Base-by-base conservation (phyloP, 345 rosid genomes). In the Moricandia moricandioides region DNA sequence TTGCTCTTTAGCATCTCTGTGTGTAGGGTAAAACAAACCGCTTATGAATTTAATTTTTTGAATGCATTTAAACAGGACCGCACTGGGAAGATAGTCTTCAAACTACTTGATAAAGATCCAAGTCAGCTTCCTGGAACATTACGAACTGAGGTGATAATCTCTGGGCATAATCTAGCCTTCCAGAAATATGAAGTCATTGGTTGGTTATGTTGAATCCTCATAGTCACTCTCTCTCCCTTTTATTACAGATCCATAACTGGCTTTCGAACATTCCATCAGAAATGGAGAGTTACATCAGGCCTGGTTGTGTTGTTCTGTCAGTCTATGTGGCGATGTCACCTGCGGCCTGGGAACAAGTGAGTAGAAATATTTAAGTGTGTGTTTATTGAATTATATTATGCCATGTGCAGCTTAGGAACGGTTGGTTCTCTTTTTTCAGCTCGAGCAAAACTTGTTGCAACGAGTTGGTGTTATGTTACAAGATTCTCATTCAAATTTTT, bases 201-300 rank as follows among this genome's bases (percentile, higher is more conserved):
- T 64, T 73, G 16, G 72, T 59, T 73, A 17, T 24, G 8, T 27
- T 27, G 27, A 35, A 54, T 60, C 21, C 59, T 66, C 30, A 40
- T 45, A 69, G 47, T 43, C 55, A 40, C 55, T 39, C 7, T 68
- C 62, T 33, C 62, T 40, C 12, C 63, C 62, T 55, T 78, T 16
- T 78, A 40, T 82, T 59, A 47, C 87, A 92, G 98, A 88, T 90
- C 61, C 86, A 78, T 81, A 87, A 83, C 78, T 92, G 98, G 98
- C 96, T 90, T 78, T 88, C 94, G 39, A 92, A 62, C 78, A 83
- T 95, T 84, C 98, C 98, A 47, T 84, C 90, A 43, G 98, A 92
- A 65, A 90, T 92, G 98, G 98, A 92, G 84, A 90, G 98, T 83
- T 90, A 88, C 83, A 90, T 92, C 81, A 88, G 98, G 79, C 96